Evolutionary conservation across 176 grass and related monocot genomes (phyloP).

Genomic region (Eremochloa ophiuroides): DNA sequence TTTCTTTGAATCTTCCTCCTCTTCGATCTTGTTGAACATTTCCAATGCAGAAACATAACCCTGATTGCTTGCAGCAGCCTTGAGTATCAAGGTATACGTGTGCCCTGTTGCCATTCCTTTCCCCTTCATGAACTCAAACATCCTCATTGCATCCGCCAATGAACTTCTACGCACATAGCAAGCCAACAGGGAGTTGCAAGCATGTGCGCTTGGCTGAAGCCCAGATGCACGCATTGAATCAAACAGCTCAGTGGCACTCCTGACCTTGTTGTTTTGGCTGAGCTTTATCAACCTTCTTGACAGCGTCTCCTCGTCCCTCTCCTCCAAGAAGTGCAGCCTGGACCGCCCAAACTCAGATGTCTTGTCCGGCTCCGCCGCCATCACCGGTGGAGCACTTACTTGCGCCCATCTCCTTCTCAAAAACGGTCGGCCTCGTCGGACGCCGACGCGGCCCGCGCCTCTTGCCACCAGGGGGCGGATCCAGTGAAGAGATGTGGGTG

Average conservation of each 20-base stretch:
- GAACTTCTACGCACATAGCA: slow-evolving; percentile 43
- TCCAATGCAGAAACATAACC: slow-evolving; percentile 50
- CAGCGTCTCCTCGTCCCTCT: slow-evolving; percentile 65
- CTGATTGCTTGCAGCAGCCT: slow-evolving; percentile 46
- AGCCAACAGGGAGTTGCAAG: slow-evolving; percentile 75
- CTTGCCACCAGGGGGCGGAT: no score
- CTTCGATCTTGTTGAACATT: slow-evolving; percentile 54
- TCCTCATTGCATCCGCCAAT: slow-evolving; percentile 42
- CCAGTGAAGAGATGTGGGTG: no score
- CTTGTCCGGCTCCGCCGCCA: slow-evolving; percentile 1
- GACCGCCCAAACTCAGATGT: slow-evolving; percentile 10
- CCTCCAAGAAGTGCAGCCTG: slow-evolving; percentile 81
- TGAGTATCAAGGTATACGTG: slow-evolving; percentile 76
- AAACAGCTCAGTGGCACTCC: slow-evolving; percentile 76
- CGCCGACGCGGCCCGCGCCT: slow-evolving; percentile 14
- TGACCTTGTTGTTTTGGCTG: slow-evolving; percentile 72
- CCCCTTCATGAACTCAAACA: slow-evolving; percentile 61
- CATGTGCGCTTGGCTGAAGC: slow-evolving; percentile 64
- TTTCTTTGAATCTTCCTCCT: slow-evolving; percentile 38
- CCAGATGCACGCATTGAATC: slow-evolving; percentile 66
- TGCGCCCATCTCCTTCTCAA: not conserved
- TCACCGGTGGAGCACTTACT: not conserved
- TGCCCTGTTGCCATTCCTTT: slow-evolving; percentile 56
- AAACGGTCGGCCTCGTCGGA: slow-evolving; percentile 15
- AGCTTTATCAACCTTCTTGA: slow-evolving; percentile 69